Conservation (phyloP, 805 yeast species). For the Hanseniaspora valbyensis region DNA sequence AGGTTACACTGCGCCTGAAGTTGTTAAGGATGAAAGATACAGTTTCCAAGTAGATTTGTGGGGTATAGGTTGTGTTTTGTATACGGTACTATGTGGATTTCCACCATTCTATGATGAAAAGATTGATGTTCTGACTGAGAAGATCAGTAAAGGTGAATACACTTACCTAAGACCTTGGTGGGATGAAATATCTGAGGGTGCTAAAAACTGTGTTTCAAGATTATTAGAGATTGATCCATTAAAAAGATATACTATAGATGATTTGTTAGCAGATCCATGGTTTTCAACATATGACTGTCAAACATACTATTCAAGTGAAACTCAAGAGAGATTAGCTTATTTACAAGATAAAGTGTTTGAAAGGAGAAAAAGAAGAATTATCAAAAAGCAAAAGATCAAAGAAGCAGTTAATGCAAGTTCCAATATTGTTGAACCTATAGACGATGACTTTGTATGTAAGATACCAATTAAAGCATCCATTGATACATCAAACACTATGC, state of each 20-base stretch:
- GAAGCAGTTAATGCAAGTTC: slow-evolving; percentile 14
- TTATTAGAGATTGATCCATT: slow-evolving; percentile 61
- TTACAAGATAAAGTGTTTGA: slow-evolving; percentile 7
- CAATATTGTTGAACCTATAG: neutral
- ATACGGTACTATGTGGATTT: slow-evolving; percentile 88
- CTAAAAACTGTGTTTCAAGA: slow-evolving; percentile 55
- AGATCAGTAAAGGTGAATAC: slow-evolving; percentile 61
- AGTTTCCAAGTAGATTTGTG: slow-evolving; percentile 96
- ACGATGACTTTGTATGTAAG: slow-evolving; percentile 22
- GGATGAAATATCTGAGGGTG: slow-evolving; percentile 67
- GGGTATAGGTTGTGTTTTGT: slow-evolving; percentile 94
- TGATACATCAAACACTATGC: slow-evolving; percentile 17
- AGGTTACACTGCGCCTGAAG: slow-evolving; percentile 97
- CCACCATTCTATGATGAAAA: slow-evolving; percentile 84
- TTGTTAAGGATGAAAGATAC: slow-evolving; percentile 84
- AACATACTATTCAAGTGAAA: slow-evolving; percentile 10
- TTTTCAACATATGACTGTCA: slow-evolving; percentile 27
- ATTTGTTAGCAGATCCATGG: slow-evolving; percentile 67
- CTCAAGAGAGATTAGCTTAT: slow-evolving; percentile 1
- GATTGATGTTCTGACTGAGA: slow-evolving; percentile 55
- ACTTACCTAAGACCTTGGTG: slow-evolving; percentile 78
- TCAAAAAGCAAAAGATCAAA: slow-evolving; percentile 16
- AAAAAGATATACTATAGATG: slow-evolving; percentile 55
- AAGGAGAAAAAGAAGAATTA: slow-evolving; percentile 10
- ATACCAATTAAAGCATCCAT: slow-evolving; percentile 21